phyloP scores from a whole-genome alignment of 148 eudicot genomes.

The Amaranthus palmeri region DNA sequence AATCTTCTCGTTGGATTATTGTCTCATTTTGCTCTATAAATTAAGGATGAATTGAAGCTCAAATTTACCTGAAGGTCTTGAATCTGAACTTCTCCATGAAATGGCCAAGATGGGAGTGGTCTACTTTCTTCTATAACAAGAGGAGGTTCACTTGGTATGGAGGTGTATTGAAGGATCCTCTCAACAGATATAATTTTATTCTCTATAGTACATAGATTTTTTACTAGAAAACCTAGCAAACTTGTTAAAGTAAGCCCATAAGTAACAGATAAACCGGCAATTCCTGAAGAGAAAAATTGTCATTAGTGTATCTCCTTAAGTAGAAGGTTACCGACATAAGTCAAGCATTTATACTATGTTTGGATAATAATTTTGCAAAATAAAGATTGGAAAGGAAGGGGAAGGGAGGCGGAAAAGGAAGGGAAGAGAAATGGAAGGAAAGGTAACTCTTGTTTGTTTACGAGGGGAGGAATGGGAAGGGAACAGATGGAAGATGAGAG shows the following conservation, averaged over 20 bases:
- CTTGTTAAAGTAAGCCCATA: slow-evolving; percentile 54
- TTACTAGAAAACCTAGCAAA: slow-evolving; percentile 36
- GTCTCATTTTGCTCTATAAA: not conserved
- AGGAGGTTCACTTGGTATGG: slow-evolving; percentile 50
- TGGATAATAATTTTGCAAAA: too few relatives aligned
- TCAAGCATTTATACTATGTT: too few relatives aligned
- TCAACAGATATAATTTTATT: slow-evolving; percentile 62
- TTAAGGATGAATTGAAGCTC: not conserved
- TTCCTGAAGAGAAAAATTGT: slow-evolving; percentile 26
- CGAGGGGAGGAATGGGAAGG: too few relatives aligned
- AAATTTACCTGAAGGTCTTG: slow-evolving; percentile 46
- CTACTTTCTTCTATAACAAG: slow-evolving; percentile 48
- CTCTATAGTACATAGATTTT: slow-evolving; percentile 50
- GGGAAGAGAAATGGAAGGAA: too few relatives aligned
- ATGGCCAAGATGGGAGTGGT: slow-evolving; percentile 46
- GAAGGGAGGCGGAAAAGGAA: too few relatives aligned
- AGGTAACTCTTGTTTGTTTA: too few relatives aligned
- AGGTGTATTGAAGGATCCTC: slow-evolving; percentile 52
- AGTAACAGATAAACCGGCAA: slow-evolving; percentile 57
- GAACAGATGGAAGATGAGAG: too few relatives aligned
- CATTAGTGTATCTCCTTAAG: not conserved
- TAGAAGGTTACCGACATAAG: not conserved
- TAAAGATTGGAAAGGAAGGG: too few relatives aligned
- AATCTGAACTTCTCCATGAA: slow-evolving; percentile 44
- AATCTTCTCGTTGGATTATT: too few relatives aligned